Evolutionary conservation across 192 early-diverging fungal genomes (phyloP).

Genomic region (Podila horticola): DNA sequence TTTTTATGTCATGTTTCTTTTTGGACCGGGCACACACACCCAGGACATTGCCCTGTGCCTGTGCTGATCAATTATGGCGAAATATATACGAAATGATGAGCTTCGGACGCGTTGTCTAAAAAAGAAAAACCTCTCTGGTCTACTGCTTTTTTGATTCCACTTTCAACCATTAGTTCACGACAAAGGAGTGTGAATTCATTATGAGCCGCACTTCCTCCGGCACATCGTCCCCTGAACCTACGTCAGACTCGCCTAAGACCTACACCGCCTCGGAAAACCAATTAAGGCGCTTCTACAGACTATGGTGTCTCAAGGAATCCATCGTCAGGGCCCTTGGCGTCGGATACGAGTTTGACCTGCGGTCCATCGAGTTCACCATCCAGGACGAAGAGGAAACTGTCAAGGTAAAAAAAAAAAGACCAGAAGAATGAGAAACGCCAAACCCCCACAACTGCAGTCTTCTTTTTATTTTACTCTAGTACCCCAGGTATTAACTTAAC

Average conservation of each 20-base stretch:
- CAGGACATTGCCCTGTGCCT: too few species aligned
- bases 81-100: too few species aligned
- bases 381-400: slow-evolving; percentile 16
- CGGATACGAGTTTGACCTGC: slow-evolving; percentile 57
- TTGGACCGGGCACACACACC: too few species aligned
- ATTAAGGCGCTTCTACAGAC: slow-evolving; percentile 53
- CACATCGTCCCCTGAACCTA: background rate
- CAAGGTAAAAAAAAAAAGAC: background rate
- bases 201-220: background rate
- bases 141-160: too few species aligned
- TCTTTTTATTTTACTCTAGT: background rate
- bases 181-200: background rate
- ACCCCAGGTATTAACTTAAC: background rate
- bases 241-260: background rate
- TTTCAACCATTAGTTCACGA: too few species aligned
- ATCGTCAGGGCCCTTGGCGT: slow-evolving; percentile 63
- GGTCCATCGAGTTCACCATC: slow-evolving; percentile 50
- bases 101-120: too few species aligned
- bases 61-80: too few species aligned
- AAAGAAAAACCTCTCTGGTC: too few species aligned
- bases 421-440: too few species aligned
- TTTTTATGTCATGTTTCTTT: too few species aligned
- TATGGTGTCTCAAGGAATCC: slow-evolving; percentile 67
- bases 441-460: background rate
- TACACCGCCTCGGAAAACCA: slow-evolving; percentile 6